A percentile compares a stretch with the other conserved stretches of the same genome.
Conservation (phyloP, 495 filamentous ascomycete species). For the Penicillium atrosanguineum region DNA sequence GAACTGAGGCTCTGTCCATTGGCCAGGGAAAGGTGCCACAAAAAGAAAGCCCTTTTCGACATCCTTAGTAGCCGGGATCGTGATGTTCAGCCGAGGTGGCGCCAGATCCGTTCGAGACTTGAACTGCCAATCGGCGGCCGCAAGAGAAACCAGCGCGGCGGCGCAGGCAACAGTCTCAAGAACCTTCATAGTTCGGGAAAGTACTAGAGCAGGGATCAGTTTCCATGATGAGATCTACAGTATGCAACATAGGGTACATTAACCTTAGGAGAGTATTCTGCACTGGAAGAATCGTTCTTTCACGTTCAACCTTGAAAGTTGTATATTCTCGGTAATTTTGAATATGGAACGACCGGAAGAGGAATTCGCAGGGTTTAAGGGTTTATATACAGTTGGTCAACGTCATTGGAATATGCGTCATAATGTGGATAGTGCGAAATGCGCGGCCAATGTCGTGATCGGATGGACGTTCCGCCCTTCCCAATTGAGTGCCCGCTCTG, state of each 20-base stretch:
- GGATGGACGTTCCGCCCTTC: conserved; percentile 9
- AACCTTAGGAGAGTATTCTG: conserved; percentile 49
- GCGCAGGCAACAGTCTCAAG: conserved; percentile 18
- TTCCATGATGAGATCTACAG: conserved; percentile 29
- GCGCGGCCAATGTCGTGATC: conserved; percentile 24
- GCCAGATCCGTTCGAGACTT: conserved; percentile 55
- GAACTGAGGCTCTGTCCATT: conserved; percentile 22
- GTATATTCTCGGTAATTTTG: neutral
- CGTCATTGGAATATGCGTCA: conserved; percentile 1
- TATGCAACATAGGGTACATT: conserved; percentile 52
- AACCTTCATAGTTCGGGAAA: conserved; percentile 36
- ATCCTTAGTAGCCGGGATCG: conserved; percentile 46
- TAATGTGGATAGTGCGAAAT: conserved; percentile 9
- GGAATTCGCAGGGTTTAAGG: neutral
- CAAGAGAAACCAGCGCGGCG: conserved; percentile 25
- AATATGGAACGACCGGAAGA: neutral
- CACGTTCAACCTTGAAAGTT: neutral
- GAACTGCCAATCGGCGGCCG: conserved; percentile 53
- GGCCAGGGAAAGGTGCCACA: conserved; percentile 52
- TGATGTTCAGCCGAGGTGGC: conserved; percentile 55
- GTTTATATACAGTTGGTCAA: neutral
- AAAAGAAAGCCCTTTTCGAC: conserved; percentile 54
- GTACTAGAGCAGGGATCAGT: conserved; percentile 38
- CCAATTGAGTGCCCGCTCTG: conserved; percentile 23
- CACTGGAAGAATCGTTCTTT: conserved; percentile 34